Conservation (phyloP, 2,329 filamentous ascomycete genomes). For the Chrysoporthe deuterocubensis region DNA sequence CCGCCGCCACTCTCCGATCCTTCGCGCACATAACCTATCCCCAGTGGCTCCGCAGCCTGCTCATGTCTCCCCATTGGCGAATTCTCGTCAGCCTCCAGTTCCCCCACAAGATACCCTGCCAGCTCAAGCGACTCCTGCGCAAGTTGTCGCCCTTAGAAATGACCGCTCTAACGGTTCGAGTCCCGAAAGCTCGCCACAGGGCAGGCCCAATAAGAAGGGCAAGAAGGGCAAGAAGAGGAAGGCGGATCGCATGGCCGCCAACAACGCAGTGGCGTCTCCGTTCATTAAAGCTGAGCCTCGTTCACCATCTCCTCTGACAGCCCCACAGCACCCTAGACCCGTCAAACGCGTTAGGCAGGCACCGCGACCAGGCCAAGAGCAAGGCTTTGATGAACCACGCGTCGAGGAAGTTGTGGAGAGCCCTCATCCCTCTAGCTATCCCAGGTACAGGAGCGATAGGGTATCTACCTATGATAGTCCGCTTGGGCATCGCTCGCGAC, state of each 20-base stretch:
- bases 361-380: constrained; percentile 45
- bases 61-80: constrained; percentile 65
- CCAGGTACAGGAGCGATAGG: constrained; percentile 40
- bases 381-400: constrained; percentile 39
- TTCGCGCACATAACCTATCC: constrained; percentile 74
- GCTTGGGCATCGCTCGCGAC: constrained; percentile 34
- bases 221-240: constrained; percentile 58
- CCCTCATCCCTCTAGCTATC: constrained; percentile 42
- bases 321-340: constrained; percentile 57
- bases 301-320: constrained; percentile 63
- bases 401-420: constrained; percentile 49
- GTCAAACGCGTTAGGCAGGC: constrained; percentile 60
- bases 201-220: constrained; percentile 52
- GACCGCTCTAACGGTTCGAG: constrained; percentile 55
- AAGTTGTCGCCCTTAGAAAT: constrained; percentile 61
- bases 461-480: constrained; percentile 43
- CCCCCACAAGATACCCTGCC: constrained; percentile 39
- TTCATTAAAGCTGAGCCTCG: constrained; percentile 68
- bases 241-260: constrained; percentile 53
- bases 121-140: constrained; percentile 50
- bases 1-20: constrained; percentile 61
- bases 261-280: constrained; percentile 52
- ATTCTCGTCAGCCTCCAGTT: constrained; percentile 42
- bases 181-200: constrained; percentile 64
- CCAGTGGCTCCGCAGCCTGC: constrained; percentile 77